These are phyloP conservation scores for Camptophora hylomeconis DNA, from an alignment of 2,329 filamentous ascomycete genomes.

Conservation along the genomic window DNA sequence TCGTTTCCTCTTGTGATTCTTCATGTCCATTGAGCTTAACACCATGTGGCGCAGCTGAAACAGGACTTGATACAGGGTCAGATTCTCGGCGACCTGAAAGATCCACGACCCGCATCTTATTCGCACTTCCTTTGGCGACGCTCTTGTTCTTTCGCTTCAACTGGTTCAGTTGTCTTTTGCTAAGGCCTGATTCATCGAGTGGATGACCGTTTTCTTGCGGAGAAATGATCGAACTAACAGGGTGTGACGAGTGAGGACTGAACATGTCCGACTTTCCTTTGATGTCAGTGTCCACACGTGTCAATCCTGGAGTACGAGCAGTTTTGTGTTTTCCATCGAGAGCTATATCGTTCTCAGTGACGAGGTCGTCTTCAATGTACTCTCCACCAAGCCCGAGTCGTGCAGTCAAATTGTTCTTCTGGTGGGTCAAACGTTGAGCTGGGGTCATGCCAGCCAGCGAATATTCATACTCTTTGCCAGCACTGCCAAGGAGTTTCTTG, in stretches of 20 bases:
- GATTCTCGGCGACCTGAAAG: constrained; percentile 56
- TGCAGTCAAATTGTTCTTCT: constrained; percentile 75
- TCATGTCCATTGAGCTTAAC: constrained; percentile 48
- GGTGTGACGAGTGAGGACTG: constrained; percentile 26
- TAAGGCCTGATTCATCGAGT: constrained; percentile 59
- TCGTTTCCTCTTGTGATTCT: constrained; percentile 41
- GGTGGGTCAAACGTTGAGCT: constrained; percentile 64
- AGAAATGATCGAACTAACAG: constrained; percentile 34
- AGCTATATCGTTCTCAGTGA: constrained; percentile 51
- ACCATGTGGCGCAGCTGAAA: constrained; percentile 39
- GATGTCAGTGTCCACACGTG: constrained; percentile 39
- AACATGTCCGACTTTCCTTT: constrained; percentile 32
- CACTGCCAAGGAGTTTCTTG: constrained; percentile 68
- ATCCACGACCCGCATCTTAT: constrained; percentile 82
- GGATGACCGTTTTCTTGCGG: constrained; percentile 35
- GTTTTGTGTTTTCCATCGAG: constrained; percentile 32
- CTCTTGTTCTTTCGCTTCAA: constrained; percentile 88
- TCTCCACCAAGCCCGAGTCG: constrained; percentile 76
- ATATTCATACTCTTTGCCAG: constrained; percentile 73
- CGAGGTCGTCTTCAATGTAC: constrained; percentile 71
- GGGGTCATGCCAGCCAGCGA: constrained; percentile 71
- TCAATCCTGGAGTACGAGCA: constrained; percentile 25
- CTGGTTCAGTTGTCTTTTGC: constrained; percentile 86
- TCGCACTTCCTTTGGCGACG: constrained; percentile 76
- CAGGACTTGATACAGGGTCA: constrained; percentile 49